A percentile compares a stretch with the other conserved stretches of the same genome.
Evolutionary conservation across 352 stramenopile species (phyloP).

Genomic region (Phytophthora constricta): DNA sequence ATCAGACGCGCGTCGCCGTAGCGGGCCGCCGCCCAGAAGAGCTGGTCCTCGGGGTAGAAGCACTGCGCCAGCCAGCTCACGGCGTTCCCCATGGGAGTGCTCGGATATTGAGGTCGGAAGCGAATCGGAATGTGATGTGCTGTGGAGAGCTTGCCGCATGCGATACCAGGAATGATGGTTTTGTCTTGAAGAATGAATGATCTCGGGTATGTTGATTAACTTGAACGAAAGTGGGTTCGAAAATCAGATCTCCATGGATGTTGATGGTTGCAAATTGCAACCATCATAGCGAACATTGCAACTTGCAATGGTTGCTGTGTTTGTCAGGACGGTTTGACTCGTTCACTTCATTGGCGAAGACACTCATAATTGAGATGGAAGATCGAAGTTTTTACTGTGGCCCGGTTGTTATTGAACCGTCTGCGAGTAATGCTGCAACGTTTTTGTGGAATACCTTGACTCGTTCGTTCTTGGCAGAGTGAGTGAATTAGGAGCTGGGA

Average conservation of each 20-base stretch:
- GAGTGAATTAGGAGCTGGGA: no score
- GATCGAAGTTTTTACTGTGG: no score
- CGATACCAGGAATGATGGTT: constrained; percentile 28
- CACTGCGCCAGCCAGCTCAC: constrained; percentile 61
- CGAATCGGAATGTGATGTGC: not conserved
- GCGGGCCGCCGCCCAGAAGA: constrained; percentile 57
- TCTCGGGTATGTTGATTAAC: not conserved
- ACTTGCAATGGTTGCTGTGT: no score
- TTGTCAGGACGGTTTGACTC: no score
- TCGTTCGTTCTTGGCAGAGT: no score
- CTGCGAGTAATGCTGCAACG: not conserved
- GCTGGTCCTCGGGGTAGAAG: constrained; percentile 61
- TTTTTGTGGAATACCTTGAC: not conserved
- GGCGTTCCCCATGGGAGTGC: constrained; percentile 55
- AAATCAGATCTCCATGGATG: no score
- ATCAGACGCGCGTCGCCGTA: constrained; percentile 48
- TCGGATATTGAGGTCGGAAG: not conserved
- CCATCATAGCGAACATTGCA: no score
- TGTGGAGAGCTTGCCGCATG: not conserved
- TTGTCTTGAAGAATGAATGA: constrained; percentile 17
- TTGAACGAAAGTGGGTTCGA: not conserved
- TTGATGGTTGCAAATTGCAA: no score
- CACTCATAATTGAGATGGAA: no score
- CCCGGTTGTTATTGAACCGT: no score
- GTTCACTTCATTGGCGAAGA: no score